These are phyloP conservation scores for Aspergillus oerlinghausenensis DNA, from an alignment of 2,329 filamentous ascomycete genomes.

Conservation along the genomic window DNA sequence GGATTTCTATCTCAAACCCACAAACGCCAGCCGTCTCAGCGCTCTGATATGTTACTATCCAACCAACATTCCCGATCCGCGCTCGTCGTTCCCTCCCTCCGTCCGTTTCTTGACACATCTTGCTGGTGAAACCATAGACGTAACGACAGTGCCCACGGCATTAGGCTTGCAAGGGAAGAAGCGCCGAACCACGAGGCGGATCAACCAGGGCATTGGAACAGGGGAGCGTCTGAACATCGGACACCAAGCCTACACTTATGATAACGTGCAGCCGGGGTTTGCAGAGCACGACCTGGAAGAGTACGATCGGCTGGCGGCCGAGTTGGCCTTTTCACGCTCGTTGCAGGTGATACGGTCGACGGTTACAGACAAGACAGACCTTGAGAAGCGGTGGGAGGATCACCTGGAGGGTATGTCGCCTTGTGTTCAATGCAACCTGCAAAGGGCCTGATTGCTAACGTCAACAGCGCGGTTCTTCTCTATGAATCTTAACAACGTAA, in stretches of 20 bases:
- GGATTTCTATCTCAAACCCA: conserved; percentile 54
- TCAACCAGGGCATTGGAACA: conserved; percentile 49
- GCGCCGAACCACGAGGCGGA: conserved; percentile 44
- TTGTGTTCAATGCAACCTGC: neutral
- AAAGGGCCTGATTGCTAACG: neutral
- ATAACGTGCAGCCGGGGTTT: conserved; percentile 58
- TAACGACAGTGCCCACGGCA: conserved; percentile 46
- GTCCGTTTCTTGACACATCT: conserved; percentile 55
- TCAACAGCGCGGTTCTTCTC: conserved; percentile 29
- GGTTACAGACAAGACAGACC: conserved; percentile 45
- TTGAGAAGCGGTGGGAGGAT: conserved; percentile 34
- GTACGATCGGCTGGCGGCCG: conserved; percentile 59
- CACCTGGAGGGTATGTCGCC: conserved; percentile 29
- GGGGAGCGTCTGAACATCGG: conserved; percentile 39
- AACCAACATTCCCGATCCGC: conserved; percentile 50
- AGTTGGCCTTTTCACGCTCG: conserved; percentile 66
- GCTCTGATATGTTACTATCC: conserved; percentile 63
- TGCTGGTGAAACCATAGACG: conserved; percentile 47
- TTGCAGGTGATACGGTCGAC: conserved; percentile 56
- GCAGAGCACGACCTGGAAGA: conserved; percentile 66
- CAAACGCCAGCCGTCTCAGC: conserved; percentile 49
- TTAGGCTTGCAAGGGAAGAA: conserved; percentile 51
- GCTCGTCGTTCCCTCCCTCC: conserved; percentile 30
- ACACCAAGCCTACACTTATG: conserved; percentile 49
- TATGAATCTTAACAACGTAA: conserved; percentile 25